Base-by-base conservation (phyloP, 78 protist species). In the Planoprotostelium fungivorum region DNA sequence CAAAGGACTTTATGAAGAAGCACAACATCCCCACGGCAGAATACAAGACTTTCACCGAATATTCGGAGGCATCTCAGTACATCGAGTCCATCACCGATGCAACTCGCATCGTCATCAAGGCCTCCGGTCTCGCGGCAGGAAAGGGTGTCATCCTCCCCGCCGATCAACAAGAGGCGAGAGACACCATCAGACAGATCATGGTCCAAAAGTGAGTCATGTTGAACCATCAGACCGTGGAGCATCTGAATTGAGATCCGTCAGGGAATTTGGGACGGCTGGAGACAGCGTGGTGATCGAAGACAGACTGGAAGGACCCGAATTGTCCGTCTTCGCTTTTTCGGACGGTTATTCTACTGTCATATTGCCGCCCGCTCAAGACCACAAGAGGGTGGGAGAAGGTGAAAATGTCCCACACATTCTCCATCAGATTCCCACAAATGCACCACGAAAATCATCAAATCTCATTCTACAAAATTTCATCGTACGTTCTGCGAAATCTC, bases 121-220 rank as follows among this genome's bases (percentile, higher is more conserved):
- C 98, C 0, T 34, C 88, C 1, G 98, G 98, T 9, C 94, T 95
- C 25, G 97, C 97, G 0, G 98, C 97, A 23, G 98, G 98, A 34
- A 97, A 97, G 91, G 98, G 98, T 83, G 98, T 97, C 29, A 38
- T 97, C 35, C 85, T 97, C 23, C 96, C 96, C 84, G 36, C 38
- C 34, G 85, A 88, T 83, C 87, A 36, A 83, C 93, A 92, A 36
- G 96, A 96, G 35, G 96, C 96, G 29, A 88, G 83, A 29, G 87
- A 28, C 10, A 91, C 91, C 9, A 39, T 91, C 28, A 87, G 88
- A 35, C 35, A 84, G 31, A 91, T 93, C 38, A 90, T 96, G 95
- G 89, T 88, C 29, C 94, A 88, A 84, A 83, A 39, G 73, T 51
- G 73, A 51, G 73, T 25, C 16, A 51, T 51, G 31, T 5, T n/a